These are phyloP conservation scores for Eragrostis nindensis DNA, from an alignment of 176 grass and related monocot species.

Conservation along the genomic window DNA sequence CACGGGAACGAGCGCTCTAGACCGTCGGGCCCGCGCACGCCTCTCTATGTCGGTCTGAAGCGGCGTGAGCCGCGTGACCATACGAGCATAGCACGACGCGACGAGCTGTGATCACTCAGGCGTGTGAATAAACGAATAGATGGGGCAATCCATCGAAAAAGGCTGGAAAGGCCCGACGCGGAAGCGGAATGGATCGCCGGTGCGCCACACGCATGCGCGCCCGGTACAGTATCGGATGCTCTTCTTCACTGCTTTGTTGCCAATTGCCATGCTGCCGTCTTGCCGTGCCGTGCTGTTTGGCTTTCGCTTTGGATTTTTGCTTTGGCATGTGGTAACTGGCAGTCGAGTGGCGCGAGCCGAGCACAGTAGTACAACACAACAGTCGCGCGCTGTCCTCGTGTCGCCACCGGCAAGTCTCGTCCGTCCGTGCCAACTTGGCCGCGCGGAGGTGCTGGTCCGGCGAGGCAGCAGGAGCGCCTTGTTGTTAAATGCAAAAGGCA, in stretches of 20 bases:
- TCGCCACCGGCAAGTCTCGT: not conserved
- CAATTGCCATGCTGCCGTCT: too few species aligned
- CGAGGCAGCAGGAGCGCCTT: not conserved
- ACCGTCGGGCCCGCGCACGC: not conserved
- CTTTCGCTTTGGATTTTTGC: constrained; percentile 11
- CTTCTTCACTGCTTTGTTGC: not conserved
- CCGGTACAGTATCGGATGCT: not conserved
- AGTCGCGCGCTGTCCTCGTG: not conserved
- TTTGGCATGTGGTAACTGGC: constrained; percentile 39
- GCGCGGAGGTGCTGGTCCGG: too few species aligned
- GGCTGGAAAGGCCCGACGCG: not conserved
- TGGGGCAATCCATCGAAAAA: not conserved
- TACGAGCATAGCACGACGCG: too few species aligned
- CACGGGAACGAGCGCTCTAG: not conserved
- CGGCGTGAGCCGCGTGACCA: too few species aligned
- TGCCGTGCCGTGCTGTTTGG: not conserved
- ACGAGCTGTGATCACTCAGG: not conserved
- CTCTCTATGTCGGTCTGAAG: not conserved
- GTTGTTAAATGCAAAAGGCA: constrained; percentile 33
- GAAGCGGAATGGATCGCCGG: not conserved
- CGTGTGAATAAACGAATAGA: not conserved
- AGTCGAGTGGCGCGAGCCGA: not conserved
- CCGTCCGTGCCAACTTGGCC: constrained; percentile 30
- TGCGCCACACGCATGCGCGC: not conserved
- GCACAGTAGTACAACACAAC: not conserved